Evolutionary conservation across 768 basidiomycete species (phyloP).

Genomic region (Amyloporia xantha): DNA sequence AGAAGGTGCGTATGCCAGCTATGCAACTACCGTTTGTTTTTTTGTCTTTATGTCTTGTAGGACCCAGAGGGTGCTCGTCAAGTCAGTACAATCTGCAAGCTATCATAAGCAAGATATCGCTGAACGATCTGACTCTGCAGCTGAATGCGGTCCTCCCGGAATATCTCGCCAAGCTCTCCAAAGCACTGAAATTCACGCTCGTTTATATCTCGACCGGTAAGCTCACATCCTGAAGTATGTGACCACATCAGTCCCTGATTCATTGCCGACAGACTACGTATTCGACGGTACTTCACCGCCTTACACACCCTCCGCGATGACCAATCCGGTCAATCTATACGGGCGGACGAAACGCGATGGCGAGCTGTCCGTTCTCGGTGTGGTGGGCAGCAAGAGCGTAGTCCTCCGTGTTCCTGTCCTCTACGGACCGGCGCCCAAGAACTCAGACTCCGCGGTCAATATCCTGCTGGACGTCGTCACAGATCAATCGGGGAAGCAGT

Average conservation of each 20-base stretch:
- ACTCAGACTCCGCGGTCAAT: conserved; percentile 87
- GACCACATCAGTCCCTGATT: not conserved
- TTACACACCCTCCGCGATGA: conserved; percentile 64
- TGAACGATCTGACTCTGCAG: conserved; percentile 38
- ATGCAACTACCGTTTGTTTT: too few relatives aligned
- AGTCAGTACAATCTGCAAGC: conserved; percentile 40
- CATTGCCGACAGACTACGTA: conserved; percentile 66
- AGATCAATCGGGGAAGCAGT: conserved; percentile 80
- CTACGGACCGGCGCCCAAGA: conserved; percentile 84
- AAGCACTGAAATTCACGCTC: conserved; percentile 55
- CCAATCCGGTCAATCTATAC: conserved; percentile 87
- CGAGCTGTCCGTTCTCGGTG: conserved; percentile 67
- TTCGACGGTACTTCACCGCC: conserved; percentile 93
- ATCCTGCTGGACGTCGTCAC: conserved; percentile 79
- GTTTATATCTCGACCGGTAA: conserved; percentile 90
- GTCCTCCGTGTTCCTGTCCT: conserved; percentile 89
- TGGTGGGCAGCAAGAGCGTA: conserved; percentile 49
- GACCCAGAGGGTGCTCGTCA: conserved; percentile 62
- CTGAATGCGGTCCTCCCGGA: conserved; percentile 77
- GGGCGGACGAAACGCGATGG: conserved; percentile 84
- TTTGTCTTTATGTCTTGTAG: conserved; percentile 31
- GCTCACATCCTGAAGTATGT: too few relatives aligned
- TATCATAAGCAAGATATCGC: too few relatives aligned
- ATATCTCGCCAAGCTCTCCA: conserved; percentile 62
- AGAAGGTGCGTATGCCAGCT: conserved; percentile 50